Evolutionary conservation across 106 monocot species (phyloP).

Genomic region (Ottelia alismoides): DNA sequence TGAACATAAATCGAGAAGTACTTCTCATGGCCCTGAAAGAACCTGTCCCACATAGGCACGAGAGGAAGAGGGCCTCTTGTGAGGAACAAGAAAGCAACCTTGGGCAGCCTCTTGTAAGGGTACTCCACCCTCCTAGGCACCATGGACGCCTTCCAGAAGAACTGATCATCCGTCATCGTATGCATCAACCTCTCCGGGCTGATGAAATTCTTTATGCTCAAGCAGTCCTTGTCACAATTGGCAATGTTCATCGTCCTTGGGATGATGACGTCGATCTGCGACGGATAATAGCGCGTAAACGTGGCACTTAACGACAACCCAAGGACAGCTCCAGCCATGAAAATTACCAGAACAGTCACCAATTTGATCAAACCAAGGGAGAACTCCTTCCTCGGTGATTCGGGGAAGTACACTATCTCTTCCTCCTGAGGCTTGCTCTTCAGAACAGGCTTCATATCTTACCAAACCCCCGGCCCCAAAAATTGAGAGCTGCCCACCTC

Average conservation of each 20-base stretch:
- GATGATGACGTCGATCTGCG: slow-evolving; percentile 37
- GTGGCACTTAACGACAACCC: slow-evolving; percentile 40
- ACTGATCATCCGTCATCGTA: slow-evolving; percentile 61
- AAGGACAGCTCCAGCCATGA: slow-evolving; percentile 51
- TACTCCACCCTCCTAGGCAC: slow-evolving; percentile 55
- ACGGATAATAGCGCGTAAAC: slow-evolving; percentile 37
- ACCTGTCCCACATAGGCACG: slow-evolving; percentile 66
- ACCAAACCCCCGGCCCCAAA: too few relatives aligned
- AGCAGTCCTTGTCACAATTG: slow-evolving; percentile 18
- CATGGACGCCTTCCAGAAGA: slow-evolving; percentile 86
- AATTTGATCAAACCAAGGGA: slow-evolving; percentile 26
- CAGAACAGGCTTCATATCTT: slow-evolving; percentile 5
- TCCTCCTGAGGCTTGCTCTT: slow-evolving; percentile 4
- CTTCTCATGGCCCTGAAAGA: slow-evolving; percentile 63
- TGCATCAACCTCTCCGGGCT: slow-evolving; percentile 40
- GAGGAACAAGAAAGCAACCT: slow-evolving; percentile 89
- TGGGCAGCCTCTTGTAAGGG: slow-evolving; percentile 67
- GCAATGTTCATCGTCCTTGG: slow-evolving; percentile 17
- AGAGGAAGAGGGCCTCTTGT: slow-evolving; percentile 71
- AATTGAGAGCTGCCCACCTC: too few relatives aligned
- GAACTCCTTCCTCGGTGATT: slow-evolving; percentile 18
- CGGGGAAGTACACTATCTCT: slow-evolving; percentile 8
- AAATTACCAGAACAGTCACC: slow-evolving; percentile 27
- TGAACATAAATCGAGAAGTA: slow-evolving; percentile 79
- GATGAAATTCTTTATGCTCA: slow-evolving; percentile 38